Base-by-base conservation (phyloP, 2,329 filamentous ascomycete genomes). In the Aspergillus japonicus region DNA sequence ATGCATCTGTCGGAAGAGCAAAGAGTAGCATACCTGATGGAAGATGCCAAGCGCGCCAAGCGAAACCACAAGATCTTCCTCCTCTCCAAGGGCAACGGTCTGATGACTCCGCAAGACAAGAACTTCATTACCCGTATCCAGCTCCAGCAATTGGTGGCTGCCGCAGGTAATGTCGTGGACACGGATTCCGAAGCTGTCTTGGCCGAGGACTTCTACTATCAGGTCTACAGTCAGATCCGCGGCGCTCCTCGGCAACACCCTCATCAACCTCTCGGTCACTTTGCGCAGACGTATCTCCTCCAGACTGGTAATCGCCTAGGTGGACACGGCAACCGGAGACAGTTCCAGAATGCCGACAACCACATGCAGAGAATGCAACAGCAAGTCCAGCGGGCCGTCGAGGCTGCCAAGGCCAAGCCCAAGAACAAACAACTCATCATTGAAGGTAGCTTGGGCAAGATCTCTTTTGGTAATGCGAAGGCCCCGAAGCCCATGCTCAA, bases 331-430 rank as follows among this genome's bases (percentile, higher is more conserved):
- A 83, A 75, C 50, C 80, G 92, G 63, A 86, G 92, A 64, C 87
- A 95, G 67, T 87, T 88, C 62, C 86, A 92, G 60, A 91, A 89
- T 48, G 92, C 91, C 19, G 95, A 99, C 75, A 99, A 97, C 73
- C 95, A 99, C 72, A 91, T 98, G 80, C 95, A 98, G 75, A 89
- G 95, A 57, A 99, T 99, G 95, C 94, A 99, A 76, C 95, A 99
- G 77, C 95, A 99, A 76, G 96, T 99, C 12, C 94, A 97, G 74
- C 88, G 95, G 58, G 95, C 95, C 24, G 95, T 99, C 0, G 95
- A 99, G 73, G 95, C 95, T 1, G 95, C 95, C 55, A 99, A 98
- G 80, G 91, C 92, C 61, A 94, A 96, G 77, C 95, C 95, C 12
- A 99, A 99, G 82, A 97, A 96, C 73, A 96, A 96, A 71, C 93